phyloP scores from a whole-genome alignment of 1,284 basidiomycete species.

The Leccinum fuscescens region DNA sequence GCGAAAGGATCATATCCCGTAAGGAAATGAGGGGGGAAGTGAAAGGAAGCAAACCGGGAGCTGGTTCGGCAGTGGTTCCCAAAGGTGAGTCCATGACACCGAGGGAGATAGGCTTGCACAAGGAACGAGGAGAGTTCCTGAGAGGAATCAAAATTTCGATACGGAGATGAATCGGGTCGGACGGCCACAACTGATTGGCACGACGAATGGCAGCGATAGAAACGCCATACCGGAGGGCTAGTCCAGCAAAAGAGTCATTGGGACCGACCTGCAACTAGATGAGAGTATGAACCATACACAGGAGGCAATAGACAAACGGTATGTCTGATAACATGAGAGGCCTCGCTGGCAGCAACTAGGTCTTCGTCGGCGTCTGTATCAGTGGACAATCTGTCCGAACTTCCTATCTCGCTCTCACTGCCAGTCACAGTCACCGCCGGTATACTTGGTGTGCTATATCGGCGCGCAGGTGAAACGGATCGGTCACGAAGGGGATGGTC shows the following conservation, averaged over 20 bases:
- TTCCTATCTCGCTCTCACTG: slow-evolving; percentile 2
- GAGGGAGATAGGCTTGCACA: slow-evolving; percentile 1
- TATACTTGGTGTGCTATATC: neutral
- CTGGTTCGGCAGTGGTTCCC: neutral
- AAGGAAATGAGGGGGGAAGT: slow-evolving; percentile 23
- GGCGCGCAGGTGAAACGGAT: slow-evolving; percentile 11
- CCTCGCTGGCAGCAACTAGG: neutral
- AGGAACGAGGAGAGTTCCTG: slow-evolving; percentile 6
- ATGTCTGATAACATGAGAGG: slow-evolving; percentile 12
- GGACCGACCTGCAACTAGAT: slow-evolving; percentile 52
- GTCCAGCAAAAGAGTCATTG: slow-evolving; percentile 78
- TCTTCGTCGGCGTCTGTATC: neutral
- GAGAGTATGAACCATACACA: neutral
- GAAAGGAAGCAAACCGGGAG: slow-evolving; percentile 10
- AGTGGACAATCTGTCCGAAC: neutral
- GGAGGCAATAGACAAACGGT: slow-evolving; percentile 15
- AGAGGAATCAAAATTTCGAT: slow-evolving; percentile 76
- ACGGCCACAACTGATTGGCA: slow-evolving; percentile 88
- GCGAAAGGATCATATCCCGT: slow-evolving; percentile 27
- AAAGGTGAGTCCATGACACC: neutral
- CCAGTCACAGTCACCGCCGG: neutral
- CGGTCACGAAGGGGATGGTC: slow-evolving; percentile 21
- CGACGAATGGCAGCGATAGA: slow-evolving; percentile 78
- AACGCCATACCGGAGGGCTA: slow-evolving; percentile 86
- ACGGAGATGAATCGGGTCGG: slow-evolving; percentile 85